Evolutionary conservation across 2,329 filamentous ascomycete genomes (phyloP), one percentile per base, ranked within the genome.

Genomic region (Byssochlamys sp.): DNA sequence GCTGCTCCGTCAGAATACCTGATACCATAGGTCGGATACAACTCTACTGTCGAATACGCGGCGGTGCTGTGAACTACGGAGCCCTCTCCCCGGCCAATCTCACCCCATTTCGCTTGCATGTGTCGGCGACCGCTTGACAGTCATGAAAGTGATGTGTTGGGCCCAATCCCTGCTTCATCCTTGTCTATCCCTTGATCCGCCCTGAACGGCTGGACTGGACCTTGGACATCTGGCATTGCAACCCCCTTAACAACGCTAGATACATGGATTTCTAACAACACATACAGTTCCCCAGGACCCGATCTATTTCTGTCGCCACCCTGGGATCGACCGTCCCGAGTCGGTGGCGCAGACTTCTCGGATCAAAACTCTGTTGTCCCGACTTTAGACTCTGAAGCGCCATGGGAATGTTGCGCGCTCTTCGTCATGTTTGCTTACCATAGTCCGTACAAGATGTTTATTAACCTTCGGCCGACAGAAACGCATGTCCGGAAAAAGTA

Each of bases 231-330:
- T 53, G 50, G 51, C 50, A 31, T 51, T 26, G 48, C 33, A 52
- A 48, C 45, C 45, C 51, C 55, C 55, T 19, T 52, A 56, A 56
- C 24, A 45, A 45, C n/a, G n/a, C 14, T 45, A n/a, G n/a, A n/a
- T n/a, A 14, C 39, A 45, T 45, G 39, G 39, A 24, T 45, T 24
- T 6, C 39, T 24, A 45, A 45, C 39, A 45, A 19, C 39, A 14
- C 39, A 45, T 45, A 45, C 39, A 19, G 39, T n/a, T 45, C 14
- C 35, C 12, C 35, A 10, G 35, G 3, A 45, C 6, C 12, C 35
- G 35, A 45, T 57, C 50, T 53, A 53, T 53, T 57, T 57, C 52
- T 57, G 50, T 57, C 27, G 55, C 55, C 55, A 57, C 55, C 55
- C 49, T 29, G 25, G 51, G 52, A 29, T 53, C 28, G 14, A 24